A percentile compares a stretch with the other conserved stretches of the same genome.
These are phyloP conservation scores for Nakazawaea wyomingensis DNA, from an alignment of 805 yeast genomes.

Conservation along the genomic window DNA sequence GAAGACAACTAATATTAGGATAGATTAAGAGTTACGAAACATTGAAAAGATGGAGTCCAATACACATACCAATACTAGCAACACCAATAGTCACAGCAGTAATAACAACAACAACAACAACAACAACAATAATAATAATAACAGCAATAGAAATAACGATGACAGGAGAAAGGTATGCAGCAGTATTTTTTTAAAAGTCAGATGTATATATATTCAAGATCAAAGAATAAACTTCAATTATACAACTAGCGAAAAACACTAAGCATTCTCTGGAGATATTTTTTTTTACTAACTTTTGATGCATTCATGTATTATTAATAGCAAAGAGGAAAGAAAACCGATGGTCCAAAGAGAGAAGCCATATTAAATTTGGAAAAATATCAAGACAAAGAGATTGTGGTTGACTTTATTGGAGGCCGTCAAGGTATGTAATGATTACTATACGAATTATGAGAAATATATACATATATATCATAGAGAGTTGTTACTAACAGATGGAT, in stretches of 20 bases:
- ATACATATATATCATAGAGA: too few relatives aligned
- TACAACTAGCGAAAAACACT: too few relatives aligned
- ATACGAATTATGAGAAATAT: too few relatives aligned
- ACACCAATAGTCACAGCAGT: neutral
- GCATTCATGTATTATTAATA: neutral
- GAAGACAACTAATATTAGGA: neutral
- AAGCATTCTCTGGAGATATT: too few relatives aligned
- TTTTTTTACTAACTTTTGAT: constrained; percentile 1
- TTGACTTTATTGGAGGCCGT: constrained; percentile 83
- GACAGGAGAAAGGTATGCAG: constrained; percentile 10
- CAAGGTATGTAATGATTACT: constrained; percentile 30
- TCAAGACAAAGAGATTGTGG: constrained; percentile 66
- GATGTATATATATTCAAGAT: too few relatives aligned
- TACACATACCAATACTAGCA: constrained; percentile 1
- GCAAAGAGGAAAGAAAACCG: constrained; percentile 8
- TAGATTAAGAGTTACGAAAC: too few relatives aligned
- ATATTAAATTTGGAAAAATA: constrained; percentile 76
- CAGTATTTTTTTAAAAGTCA: too few relatives aligned
- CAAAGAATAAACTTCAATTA: too few relatives aligned
- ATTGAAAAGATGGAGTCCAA: neutral
- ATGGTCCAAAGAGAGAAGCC: constrained; percentile 79
- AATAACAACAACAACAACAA: neutral
- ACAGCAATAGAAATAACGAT: constrained; percentile 4
- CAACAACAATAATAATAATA: constrained; percentile 1
- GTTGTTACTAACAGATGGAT: neutral